Conservation (phyloP, 345 rosid genomes). For the Lepidium didymum region DNA sequence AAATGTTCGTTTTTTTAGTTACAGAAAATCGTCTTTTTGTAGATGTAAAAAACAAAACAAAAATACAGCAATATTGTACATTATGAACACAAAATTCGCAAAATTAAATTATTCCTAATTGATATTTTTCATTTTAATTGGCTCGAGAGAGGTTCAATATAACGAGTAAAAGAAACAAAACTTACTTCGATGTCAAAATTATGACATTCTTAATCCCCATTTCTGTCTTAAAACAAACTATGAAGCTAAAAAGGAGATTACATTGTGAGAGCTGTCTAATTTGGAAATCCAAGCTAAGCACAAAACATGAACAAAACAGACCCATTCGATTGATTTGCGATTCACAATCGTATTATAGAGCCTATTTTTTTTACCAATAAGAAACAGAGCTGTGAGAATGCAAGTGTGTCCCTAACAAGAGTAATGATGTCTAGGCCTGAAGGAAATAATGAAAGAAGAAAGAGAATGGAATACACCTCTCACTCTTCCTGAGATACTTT, state of each 20-base stretch:
- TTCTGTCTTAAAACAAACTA: background rate
- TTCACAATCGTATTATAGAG: background rate
- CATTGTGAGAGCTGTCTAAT: background rate
- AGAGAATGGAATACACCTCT: slow-evolving; percentile 29
- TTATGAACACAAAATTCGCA: background rate
- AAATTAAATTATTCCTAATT: background rate
- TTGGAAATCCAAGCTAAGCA: background rate
- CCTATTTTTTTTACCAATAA: slow-evolving; percentile 13
- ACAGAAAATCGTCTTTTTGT: too few species aligned
- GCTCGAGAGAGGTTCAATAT: background rate
- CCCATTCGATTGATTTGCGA: slow-evolving; percentile 1
- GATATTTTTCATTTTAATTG: background rate
- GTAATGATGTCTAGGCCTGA: background rate
- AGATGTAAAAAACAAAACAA: too few species aligned
- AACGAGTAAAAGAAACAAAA: background rate
- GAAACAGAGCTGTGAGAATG: slow-evolving; percentile 8
- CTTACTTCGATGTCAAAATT: background rate
- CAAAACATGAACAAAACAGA: background rate
- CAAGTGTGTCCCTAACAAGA: background rate
- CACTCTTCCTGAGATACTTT: slow-evolving; percentile 56
- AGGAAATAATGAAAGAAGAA: slow-evolving; percentile 2
- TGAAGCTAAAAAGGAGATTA: background rate
- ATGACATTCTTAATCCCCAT: background rate
- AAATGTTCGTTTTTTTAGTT: background rate
- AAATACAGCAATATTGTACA: too few species aligned